These are phyloP conservation scores for Hymenoscyphus fructigenus DNA, from an alignment of 2,329 filamentous ascomycete genomes.

Conservation along the genomic window DNA sequence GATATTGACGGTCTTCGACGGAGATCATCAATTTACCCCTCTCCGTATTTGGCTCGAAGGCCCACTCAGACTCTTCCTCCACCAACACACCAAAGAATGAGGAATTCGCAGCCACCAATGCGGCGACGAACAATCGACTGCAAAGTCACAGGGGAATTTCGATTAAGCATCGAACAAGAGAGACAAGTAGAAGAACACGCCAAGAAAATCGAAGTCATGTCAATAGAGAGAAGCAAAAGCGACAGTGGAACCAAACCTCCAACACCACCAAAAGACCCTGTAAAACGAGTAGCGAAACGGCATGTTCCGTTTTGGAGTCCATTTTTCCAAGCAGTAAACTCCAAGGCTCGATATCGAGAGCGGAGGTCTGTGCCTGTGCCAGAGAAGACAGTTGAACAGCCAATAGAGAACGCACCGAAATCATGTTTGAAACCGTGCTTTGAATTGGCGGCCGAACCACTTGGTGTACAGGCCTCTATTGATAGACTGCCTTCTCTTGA, in stretches of 20 bases:
- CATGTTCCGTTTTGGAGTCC: constrained; percentile 2
- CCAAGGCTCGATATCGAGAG: constrained; percentile 10
- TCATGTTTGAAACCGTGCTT: background rate
- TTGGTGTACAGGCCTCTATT: background rate
- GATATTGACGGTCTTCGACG: constrained; percentile 19
- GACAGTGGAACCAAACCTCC: background rate
- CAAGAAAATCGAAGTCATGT: constrained; percentile 21
- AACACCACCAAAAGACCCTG: background rate
- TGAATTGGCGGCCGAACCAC: background rate
- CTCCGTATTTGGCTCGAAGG: constrained; percentile 15
- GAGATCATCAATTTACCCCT: constrained; percentile 17
- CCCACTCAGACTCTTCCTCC: constrained; percentile 18
- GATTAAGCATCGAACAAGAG: constrained; percentile 20
- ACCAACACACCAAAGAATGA: constrained; percentile 10
- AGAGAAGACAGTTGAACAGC: background rate
- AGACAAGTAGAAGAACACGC: constrained; percentile 25
- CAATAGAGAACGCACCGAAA: background rate
- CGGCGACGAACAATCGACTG: constrained; percentile 9
- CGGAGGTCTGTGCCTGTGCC: background rate
- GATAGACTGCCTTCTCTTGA: constrained; percentile 12
- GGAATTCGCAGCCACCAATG: background rate
- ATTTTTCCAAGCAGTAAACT: constrained; percentile 8
- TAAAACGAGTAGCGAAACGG: background rate
- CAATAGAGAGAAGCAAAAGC: background rate
- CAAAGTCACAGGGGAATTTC: constrained; percentile 17